Base-by-base conservation (phyloP, 2,329 filamentous ascomycete genomes). In the Xylaria sp. region DNA sequence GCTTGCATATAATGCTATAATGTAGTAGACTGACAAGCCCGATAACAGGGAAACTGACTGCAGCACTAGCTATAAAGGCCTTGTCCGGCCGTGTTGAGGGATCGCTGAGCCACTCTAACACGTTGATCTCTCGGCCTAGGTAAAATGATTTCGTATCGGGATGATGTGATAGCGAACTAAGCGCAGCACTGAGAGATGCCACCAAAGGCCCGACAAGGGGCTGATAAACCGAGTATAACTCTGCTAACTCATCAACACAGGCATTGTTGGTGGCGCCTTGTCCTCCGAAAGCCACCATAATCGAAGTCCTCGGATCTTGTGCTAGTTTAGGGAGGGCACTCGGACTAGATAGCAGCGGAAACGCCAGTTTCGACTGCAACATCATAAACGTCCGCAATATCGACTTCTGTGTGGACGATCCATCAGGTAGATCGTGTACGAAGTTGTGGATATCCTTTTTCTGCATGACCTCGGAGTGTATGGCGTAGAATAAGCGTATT, bases 41-140 rank as follows among this genome's bases (percentile, higher is more conserved):
- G 25, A 66, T 66, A 19, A 66, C 54, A 12, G 63, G 60, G 19
- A 66, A 63, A n/a, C 63, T 65, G 9, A 58, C 23, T 38, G 63
- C 60, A 25, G 63, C 56, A 1, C 43, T 45, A 5, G 49, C 53
- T 23, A 66, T 58, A 14, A 66, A 66, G 12, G 15, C 6, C 43
- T 55, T 59, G 19, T 60, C 56, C 5, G 63, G 63, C 4, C 38
- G 53, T 17, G 57, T 46, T 25, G 58, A 57, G 25, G 54, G 54
- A 43, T 64, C 54, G 6, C 47, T 35, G 21, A 64, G 53, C 62
- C 62, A 64, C n/a, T 35, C 53, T 17, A 53, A 33, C 19, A 64
- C 49, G 15, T 61, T 54, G 28, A 64, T 65, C 47, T 65, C 63
- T 37, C 63, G 63, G 38, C 56, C 63, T 9, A 57, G 42, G 23